Percentiles rank a stretch among this genome's conserved stretches.
Evolutionary conservation across 768 basidiomycete genomes (phyloP).

Genomic region (Suillus spraguei): DNA sequence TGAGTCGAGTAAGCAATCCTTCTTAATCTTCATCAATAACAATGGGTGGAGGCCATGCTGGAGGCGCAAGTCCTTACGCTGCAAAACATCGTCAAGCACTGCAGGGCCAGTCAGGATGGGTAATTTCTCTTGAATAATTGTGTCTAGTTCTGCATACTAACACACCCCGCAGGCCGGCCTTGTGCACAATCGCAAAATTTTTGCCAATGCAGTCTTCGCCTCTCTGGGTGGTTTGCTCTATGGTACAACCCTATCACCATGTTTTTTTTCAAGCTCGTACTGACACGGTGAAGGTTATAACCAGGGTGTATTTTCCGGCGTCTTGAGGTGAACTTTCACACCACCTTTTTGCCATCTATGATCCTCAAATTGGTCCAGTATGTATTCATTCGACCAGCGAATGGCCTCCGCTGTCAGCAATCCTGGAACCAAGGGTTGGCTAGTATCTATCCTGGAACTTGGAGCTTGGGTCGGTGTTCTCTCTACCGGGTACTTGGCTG

Average conservation of each 20-base stretch:
- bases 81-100: slow-evolving; percentile 54
- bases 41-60: slow-evolving; percentile 50
- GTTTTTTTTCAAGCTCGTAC: neutral
- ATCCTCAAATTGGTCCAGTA: slow-evolving; percentile 31
- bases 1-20: neutral
- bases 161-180: slow-evolving; percentile 49
- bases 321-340: slow-evolving; percentile 51
- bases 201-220: slow-evolving; percentile 74
- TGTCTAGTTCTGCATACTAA: neutral
- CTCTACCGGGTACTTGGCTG: slow-evolving; percentile 69
- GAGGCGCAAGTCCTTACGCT: slow-evolving; percentile 31
- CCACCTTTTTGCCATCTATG: slow-evolving; percentile 3
- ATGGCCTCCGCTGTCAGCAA: slow-evolving; percentile 60
- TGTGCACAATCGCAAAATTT: slow-evolving; percentile 64
- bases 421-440: slow-evolving; percentile 63
- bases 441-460: slow-evolving; percentile 74
- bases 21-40: slow-evolving; percentile 6
- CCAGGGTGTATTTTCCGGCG: slow-evolving; percentile 79
- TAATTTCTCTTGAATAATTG: slow-evolving; percentile 30
- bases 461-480: slow-evolving; percentile 81
- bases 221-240: slow-evolving; percentile 66
- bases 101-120: slow-evolving; percentile 70
- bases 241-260: slow-evolving; percentile 38
- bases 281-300: slow-evolving; percentile 8
- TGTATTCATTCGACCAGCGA: slow-evolving; percentile 51